Evolutionary conservation across 192 early-diverging fungal species (phyloP), one percentile per base, ranked within the genome.

Genomic region (Coemansia sp.): DNA sequence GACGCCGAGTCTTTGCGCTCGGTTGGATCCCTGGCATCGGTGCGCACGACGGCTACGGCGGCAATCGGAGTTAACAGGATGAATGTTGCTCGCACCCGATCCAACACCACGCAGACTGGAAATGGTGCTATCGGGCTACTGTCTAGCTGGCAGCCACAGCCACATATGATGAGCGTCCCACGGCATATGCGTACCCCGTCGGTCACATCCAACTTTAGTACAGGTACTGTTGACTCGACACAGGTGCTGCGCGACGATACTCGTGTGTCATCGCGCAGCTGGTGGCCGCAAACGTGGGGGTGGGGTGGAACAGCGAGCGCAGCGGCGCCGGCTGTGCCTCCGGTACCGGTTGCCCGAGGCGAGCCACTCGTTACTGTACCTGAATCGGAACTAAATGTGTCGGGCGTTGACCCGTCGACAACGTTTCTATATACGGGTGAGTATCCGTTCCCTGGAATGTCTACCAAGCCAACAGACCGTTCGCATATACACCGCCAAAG

Each of bases 341-440:
- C 42, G 9, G 19, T 27, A 19, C 6, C 27, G 9, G 43, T 15
- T n/a, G 15, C 25, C 9, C 27, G 9, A 44, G 47, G 42, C 1
- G 39, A 34, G 18, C 53, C 37, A 9, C 9, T 18, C 21, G 2
- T 50, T 40, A 7, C 57, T 46, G 15, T 55, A 39, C n/a, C 46
- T 43, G 47, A 54, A 13, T 9, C 15, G 4, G 45, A 19, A 9
- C 27, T 30, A 7, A 25, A 4, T n/a, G 55, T 48, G 11, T 70
- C 73, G 17, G 73, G 63, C 11, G 45, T 60, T 34, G 64, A 70
- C 14, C 47, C 34, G n/a, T 34, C 57, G 8, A 64, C 73, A 1
- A 71, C 68, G 6, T 78, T 78, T 55, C 38, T 78, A 48, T 78
- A 40, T 19, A 78, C 74, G 3, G 74, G 74, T 46, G 65, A 67